Percentiles rank a stretch among this genome's conserved stretches.
Conservation (phyloP, 169 alveolate species). For the Plasmodium vivax region DNA sequence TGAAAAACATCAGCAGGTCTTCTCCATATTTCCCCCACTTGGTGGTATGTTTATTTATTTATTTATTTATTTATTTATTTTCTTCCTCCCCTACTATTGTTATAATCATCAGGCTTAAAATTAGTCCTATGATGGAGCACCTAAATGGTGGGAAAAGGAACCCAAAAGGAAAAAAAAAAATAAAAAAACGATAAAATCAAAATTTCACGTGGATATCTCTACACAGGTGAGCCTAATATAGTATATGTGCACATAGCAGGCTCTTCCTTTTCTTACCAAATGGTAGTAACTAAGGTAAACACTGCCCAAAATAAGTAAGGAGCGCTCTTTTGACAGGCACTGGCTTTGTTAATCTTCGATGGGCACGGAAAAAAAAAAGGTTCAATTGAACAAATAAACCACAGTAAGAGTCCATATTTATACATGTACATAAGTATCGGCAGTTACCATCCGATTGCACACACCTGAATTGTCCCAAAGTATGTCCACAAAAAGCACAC, state of each 20-base stretch:
- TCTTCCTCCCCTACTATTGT: conserved; percentile 43
- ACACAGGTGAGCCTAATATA: not conserved
- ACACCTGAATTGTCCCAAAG: conserved; percentile 73
- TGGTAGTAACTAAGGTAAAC: conserved; percentile 53
- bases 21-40: not conserved
- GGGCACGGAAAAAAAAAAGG: not conserved
- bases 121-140: conserved; percentile 69
- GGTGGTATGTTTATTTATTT: not conserved
- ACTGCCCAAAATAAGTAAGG: conserved; percentile 67
- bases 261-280: conserved; percentile 31
- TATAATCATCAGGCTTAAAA: conserved; percentile 69
- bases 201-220: not conserved
- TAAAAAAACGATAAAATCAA: not conserved
- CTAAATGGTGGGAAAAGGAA: conserved; percentile 4
- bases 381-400: not conserved
- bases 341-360: conserved; percentile 46
- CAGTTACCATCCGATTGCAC: not conserved
- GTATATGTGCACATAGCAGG: not conserved
- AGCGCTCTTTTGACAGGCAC: conserved; percentile 59
- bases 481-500: conserved; percentile 59
- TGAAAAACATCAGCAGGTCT: not conserved
- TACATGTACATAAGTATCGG: not conserved
- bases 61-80: not conserved
- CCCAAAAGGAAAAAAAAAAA: not conserved
- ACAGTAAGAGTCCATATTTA: not conserved